Conservation (phyloP, 768 basidiomycete genomes). For the Cystobasidium ongulense region DNA sequence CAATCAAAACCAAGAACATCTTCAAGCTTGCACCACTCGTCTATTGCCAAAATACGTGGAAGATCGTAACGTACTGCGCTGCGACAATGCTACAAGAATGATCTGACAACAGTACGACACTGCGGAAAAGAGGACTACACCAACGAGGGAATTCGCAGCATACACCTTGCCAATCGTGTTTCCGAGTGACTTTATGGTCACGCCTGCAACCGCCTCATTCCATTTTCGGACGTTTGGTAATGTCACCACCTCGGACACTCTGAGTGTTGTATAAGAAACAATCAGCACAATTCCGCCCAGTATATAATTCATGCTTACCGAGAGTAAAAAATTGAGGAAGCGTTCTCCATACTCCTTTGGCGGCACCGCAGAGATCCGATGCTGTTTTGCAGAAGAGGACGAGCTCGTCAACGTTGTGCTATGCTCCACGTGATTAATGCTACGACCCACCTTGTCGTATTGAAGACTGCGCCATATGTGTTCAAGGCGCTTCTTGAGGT, state of each 20-base stretch:
- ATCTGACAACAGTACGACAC: conserved; percentile 44
- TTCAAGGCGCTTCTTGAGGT: conserved; percentile 65
- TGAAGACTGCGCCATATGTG: conserved; percentile 84
- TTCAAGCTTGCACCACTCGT: too few species aligned
- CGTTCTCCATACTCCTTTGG: conserved; percentile 78
- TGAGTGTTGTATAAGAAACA: neutral
- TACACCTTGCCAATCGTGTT: too few species aligned
- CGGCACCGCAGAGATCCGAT: conserved; percentile 88
- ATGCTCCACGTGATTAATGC: neutral
- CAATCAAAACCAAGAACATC: too few species aligned
- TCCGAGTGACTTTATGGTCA: too few species aligned
- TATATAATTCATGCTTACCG: conserved; percentile 32
- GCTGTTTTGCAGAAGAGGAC: conserved; percentile 55
- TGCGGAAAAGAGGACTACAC: conserved; percentile 79
- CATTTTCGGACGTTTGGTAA: conserved; percentile 49
- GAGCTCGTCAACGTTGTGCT: neutral
- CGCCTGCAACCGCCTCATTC: conserved; percentile 49
- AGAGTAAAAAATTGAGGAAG: conserved; percentile 53
- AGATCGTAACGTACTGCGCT: neutral
- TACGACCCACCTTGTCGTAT: conserved; percentile 63
- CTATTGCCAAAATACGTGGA: neutral
- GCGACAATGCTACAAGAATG: neutral
- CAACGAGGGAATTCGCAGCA: too few species aligned
- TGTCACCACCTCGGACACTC: conserved; percentile 64
- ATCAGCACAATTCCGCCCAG: neutral